These are phyloP conservation scores for Talaromyces sp. DNA, from an alignment of 2,329 filamentous ascomycete species.

Conservation along the genomic window DNA sequence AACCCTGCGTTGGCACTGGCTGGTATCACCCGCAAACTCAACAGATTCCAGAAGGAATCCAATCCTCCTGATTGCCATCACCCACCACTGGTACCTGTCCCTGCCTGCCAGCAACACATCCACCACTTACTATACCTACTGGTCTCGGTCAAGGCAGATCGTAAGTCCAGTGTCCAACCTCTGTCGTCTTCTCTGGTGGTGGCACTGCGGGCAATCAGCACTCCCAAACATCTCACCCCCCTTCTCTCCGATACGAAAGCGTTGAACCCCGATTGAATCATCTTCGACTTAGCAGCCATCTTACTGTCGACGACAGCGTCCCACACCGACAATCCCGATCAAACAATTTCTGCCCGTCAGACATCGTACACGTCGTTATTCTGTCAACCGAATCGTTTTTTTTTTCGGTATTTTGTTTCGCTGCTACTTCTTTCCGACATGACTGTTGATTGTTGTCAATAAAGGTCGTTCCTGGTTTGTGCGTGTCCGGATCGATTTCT, in stretches of 20 bases:
- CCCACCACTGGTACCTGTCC: not conserved
- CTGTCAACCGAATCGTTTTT: not conserved
- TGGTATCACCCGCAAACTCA: not conserved
- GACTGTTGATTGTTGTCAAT: not conserved
- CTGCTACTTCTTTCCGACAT: not conserved
- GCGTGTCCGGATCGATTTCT: not conserved
- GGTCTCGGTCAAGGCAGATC: not conserved
- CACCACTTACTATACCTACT: not conserved
- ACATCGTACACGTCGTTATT: not conserved
- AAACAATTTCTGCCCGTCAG: not conserved
- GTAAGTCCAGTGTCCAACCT: slow-evolving; percentile 10
- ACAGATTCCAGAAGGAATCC: not conserved
- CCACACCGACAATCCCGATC: slow-evolving; percentile 9
- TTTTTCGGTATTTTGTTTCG: not conserved
- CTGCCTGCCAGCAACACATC: not conserved
- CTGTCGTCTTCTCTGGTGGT: not conserved
- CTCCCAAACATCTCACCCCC: not conserved
- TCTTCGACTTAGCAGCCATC: not conserved
- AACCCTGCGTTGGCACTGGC: not conserved
- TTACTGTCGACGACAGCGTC: not conserved
- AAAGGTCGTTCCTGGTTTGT: slow-evolving; percentile 9
- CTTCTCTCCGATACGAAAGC: not conserved
- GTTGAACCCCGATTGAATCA: not conserved
- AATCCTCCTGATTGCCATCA: not conserved
- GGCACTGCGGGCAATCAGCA: not conserved